phyloP scores from a whole-genome alignment of 257 asterid genomes.

The Ehretia macrophylla region DNA sequence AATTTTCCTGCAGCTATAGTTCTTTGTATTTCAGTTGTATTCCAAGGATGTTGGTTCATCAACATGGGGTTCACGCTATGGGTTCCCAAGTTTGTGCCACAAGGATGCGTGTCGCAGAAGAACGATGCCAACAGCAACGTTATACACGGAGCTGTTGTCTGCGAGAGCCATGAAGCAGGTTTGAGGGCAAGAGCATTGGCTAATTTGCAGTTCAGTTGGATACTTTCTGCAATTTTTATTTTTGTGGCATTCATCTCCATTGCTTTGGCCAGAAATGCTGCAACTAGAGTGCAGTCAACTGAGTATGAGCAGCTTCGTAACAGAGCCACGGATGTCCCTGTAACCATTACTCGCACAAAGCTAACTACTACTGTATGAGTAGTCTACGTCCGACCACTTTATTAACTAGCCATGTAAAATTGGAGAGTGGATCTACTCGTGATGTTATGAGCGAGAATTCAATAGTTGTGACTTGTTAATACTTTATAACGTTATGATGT shows the following conservation, averaged over 20 bases:
- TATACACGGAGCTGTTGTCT: constrained; percentile 48
- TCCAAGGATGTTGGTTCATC: constrained; percentile 84
- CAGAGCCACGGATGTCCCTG: constrained; percentile 25
- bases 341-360: constrained; percentile 15
- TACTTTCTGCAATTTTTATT: constrained; percentile 47
- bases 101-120: constrained; percentile 40
- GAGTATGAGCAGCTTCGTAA: constrained; percentile 54
- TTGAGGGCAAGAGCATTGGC: constrained; percentile 71
- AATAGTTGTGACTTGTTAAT: no score
- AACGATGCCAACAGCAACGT: constrained; percentile 6
- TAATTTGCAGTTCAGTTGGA: constrained; percentile 84
- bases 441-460: no score
- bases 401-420: no score
- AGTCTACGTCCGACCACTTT: no score
- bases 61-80: constrained; percentile 77
- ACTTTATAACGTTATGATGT: no score
- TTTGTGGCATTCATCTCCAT: constrained; percentile 32
- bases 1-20: constrained; percentile 59
- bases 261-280: constrained; percentile 29
- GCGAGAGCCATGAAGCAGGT: constrained; percentile 44
- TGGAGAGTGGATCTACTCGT: no score
- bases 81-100: constrained; percentile 49
- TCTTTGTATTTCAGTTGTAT: constrained; percentile 53
- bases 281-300: constrained; percentile 23
- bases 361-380: constrained; percentile 4